These are phyloP conservation scores for Hyaloscypha variabilis DNA, from an alignment of 495 filamentous ascomycete species.

Conservation along the genomic window DNA sequence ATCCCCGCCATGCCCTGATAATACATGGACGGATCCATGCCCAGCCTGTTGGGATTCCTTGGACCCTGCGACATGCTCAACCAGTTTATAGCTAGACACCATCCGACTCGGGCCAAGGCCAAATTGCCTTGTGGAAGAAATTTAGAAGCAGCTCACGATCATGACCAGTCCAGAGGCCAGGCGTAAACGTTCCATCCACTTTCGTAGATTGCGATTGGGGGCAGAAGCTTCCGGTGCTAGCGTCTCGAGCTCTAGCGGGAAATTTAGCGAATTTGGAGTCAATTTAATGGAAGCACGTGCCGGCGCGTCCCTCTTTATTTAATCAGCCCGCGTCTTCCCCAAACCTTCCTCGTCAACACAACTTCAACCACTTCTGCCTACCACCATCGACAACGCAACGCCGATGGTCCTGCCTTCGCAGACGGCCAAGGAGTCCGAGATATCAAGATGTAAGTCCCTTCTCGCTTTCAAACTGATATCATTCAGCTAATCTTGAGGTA, in stretches of 20 bases:
- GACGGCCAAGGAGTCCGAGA: conserved; percentile 2
- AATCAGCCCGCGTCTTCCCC: conserved; percentile 5
- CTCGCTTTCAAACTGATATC: neutral
- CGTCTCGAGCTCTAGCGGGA: neutral
- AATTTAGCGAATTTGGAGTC: neutral
- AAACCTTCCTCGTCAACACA: neutral
- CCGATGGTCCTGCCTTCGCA: neutral
- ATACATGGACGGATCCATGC: conserved; percentile 28
- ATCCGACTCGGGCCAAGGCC: conserved; percentile 18
- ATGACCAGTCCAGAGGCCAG: too few species aligned
- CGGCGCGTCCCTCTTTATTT: neutral
- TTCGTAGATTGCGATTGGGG: neutral
- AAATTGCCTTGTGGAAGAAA: conserved; percentile 9
- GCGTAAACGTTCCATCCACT: neutral
- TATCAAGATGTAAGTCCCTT: conserved; percentile 5
- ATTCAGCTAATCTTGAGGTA: neutral
- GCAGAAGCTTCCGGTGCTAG: neutral
- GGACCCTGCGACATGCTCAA: conserved; percentile 26
- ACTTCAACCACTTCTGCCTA: neutral
- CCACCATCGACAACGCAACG: neutral
- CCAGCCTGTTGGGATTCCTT: conserved; percentile 18
- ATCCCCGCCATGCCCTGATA: conserved; percentile 19
- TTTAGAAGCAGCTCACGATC: neutral
- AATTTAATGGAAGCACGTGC: neutral
- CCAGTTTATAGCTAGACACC: conserved; percentile 11